These are phyloP conservation scores for Thelephora aurantiotincta DNA, from an alignment of 768 basidiomycete species.

Conservation along the genomic window DNA sequence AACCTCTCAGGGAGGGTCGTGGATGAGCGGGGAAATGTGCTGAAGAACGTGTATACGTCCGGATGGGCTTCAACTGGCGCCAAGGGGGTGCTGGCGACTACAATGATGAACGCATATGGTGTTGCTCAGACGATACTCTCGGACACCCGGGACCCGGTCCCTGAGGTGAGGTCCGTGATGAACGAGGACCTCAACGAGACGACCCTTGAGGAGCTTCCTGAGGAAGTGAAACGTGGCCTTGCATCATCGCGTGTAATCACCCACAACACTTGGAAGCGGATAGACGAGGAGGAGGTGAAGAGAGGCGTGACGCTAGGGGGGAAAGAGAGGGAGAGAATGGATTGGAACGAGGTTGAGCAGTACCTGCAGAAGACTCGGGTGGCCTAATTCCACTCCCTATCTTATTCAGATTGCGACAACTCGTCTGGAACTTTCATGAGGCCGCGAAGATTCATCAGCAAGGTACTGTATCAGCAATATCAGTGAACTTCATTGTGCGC, in stretches of 20 bases:
- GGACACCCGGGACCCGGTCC: slow-evolving; percentile 28
- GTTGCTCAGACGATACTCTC: slow-evolving; percentile 58
- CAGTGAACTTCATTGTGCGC: not conserved
- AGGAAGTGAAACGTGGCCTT: slow-evolving; percentile 29
- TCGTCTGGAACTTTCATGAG: too few species aligned
- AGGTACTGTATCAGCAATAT: not conserved
- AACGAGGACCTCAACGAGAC: slow-evolving; percentile 1
- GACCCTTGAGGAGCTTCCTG: slow-evolving; percentile 29
- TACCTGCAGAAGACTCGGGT: too few species aligned
- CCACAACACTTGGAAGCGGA: slow-evolving; percentile 61
- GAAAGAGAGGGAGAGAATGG: slow-evolving; percentile 71
- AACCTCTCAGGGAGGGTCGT: slow-evolving; percentile 36
- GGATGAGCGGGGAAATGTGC: slow-evolving; percentile 16
- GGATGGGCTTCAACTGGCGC: slow-evolving; percentile 94
- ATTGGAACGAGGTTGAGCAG: slow-evolving; percentile 39
- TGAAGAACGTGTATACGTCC: slow-evolving; percentile 70
- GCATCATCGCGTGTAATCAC: slow-evolving; percentile 32
- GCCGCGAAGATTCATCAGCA: too few species aligned
- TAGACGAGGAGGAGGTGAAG: slow-evolving; percentile 60
- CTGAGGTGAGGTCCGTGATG: not conserved
- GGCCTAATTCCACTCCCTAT: too few species aligned
- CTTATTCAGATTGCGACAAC: too few species aligned
- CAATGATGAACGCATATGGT: slow-evolving; percentile 85
- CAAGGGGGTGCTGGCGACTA: slow-evolving; percentile 79
- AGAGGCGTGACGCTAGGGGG: slow-evolving; percentile 33